A percentile compares a stretch with the other conserved stretches of the same genome.
phyloP scores from a whole-genome alignment of 306 rosid species.

The Macrotyloma uniflorum region DNA sequence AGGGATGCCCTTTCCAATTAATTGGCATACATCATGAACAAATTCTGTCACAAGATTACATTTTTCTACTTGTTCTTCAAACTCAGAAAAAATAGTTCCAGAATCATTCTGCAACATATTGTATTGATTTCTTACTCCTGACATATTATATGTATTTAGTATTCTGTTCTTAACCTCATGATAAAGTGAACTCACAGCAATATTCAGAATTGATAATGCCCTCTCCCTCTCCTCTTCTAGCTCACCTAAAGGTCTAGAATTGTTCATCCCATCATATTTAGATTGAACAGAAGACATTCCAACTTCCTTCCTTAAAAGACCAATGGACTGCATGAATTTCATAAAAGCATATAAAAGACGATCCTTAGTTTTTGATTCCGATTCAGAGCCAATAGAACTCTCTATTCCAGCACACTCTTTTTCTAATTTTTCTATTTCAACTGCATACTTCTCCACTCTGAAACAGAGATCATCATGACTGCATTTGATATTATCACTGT shows the following conservation, averaged over 20 bases:
- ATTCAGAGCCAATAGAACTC: slow-evolving; percentile 69
- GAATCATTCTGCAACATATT: slow-evolving; percentile 52
- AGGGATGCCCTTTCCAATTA: slow-evolving; percentile 56
- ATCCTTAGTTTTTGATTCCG: slow-evolving; percentile 81
- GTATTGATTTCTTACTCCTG: slow-evolving; percentile 52
- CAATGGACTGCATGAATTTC: slow-evolving; percentile 73
- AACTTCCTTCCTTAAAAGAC: slow-evolving; percentile 61
- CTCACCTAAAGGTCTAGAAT: slow-evolving; percentile 49
- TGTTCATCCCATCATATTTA: slow-evolving; percentile 58
- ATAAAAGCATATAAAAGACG: slow-evolving; percentile 69
- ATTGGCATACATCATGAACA: slow-evolving; percentile 60
- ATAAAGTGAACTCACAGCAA: slow-evolving; percentile 67
- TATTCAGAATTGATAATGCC: slow-evolving; percentile 54
- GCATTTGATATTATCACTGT: slow-evolving; percentile 56
- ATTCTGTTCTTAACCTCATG: slow-evolving; percentile 59
- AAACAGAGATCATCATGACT: slow-evolving; percentile 69
- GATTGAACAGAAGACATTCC: slow-evolving; percentile 52
- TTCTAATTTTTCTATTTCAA: slow-evolving; percentile 74
- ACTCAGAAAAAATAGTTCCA: slow-evolving; percentile 61
- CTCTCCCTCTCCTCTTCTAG: slow-evolving; percentile 67
- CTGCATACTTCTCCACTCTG: slow-evolving; percentile 67
- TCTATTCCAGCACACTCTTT: slow-evolving; percentile 70
- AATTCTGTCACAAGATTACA: slow-evolving; percentile 77
- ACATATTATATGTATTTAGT: slow-evolving; percentile 48
- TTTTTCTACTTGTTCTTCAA: slow-evolving; percentile 91